Evolutionary conservation across 805 yeast species (phyloP).

Genomic region (Clavispora phyllophila): DNA sequence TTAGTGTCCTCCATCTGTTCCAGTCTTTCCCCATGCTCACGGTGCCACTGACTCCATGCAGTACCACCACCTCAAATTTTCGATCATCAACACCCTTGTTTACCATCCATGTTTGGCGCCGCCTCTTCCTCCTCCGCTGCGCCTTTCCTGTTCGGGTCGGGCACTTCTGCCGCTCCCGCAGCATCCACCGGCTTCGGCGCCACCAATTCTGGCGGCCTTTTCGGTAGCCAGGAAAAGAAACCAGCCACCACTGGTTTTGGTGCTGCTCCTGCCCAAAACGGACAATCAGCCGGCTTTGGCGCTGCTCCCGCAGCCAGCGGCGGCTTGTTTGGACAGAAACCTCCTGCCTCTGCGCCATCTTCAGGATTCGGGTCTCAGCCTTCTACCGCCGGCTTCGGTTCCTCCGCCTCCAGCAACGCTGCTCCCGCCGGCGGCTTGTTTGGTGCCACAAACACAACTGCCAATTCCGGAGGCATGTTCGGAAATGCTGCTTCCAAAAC

Average conservation of each 20-base stretch:
- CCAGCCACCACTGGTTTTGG: slow-evolving; percentile 5
- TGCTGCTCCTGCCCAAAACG: neutral
- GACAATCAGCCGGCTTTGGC: neutral
- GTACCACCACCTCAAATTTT: slow-evolving; percentile 2
- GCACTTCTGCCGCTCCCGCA: neutral
- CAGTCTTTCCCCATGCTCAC: too few relatives aligned
- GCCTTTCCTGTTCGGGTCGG: slow-evolving; percentile 1
- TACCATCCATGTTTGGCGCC: slow-evolving; percentile 13
- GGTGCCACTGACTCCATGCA: too few relatives aligned
- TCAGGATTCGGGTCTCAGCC: neutral
- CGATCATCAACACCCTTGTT: slow-evolving; percentile 2
- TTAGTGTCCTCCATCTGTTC: neutral
- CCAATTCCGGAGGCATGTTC: slow-evolving; percentile 11
- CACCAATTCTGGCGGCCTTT: slow-evolving; percentile 7
- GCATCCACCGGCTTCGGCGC: neutral
- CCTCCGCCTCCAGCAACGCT: neutral
- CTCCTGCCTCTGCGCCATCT: neutral
- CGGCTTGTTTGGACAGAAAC: neutral
- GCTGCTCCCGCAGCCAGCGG: neutral
- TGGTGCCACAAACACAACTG: slow-evolving; percentile 12
- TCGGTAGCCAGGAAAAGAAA: slow-evolving; percentile 5
- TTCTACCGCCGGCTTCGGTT: neutral
- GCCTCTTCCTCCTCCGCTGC: slow-evolving; percentile 1
- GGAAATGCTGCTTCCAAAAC: slow-evolving; percentile 5
- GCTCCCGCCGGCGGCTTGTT: slow-evolving; percentile 15